These are phyloP conservation scores for Hemileia vastatrix DNA, from an alignment of 1,284 basidiomycete species.

Conservation along the genomic window DNA sequence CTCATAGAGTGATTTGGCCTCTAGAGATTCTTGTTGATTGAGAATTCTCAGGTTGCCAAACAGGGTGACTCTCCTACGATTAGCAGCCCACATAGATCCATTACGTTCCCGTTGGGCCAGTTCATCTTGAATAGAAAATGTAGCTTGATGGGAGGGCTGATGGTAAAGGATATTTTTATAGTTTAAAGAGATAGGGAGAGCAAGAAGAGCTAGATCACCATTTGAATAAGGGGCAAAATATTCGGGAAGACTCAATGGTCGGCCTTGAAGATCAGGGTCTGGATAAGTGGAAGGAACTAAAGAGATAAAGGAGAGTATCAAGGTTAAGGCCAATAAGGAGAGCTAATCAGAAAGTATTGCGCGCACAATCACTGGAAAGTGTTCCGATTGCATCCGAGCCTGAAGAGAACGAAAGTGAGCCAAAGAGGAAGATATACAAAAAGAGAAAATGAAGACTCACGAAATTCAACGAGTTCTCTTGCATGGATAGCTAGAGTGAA, in stretches of 20 bases:
- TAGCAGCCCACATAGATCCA: constrained; percentile 5
- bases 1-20: constrained; percentile 15
- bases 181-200: constrained; percentile 13
- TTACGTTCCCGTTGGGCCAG: constrained; percentile 6
- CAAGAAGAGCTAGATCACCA: constrained; percentile 13
- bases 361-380: background rate
- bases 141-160: background rate
- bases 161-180: constrained; percentile 8
- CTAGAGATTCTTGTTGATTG: background rate
- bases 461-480: constrained; percentile 19
- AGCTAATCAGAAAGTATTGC: too few species aligned
- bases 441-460: too few species aligned
- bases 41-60: constrained; percentile 1
- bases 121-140: constrained; percentile 14
- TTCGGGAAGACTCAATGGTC: constrained; percentile 13
- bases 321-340: too few species aligned
- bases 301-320: background rate
- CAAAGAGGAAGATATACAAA: too few species aligned
- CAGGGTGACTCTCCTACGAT: constrained; percentile 8
- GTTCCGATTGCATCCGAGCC: background rate
- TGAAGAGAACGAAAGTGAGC: too few species aligned
- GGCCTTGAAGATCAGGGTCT: background rate
- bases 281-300: constrained; percentile 5
- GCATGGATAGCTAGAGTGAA: constrained; percentile 14
- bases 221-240: constrained; percentile 22